Evolutionary conservation across 768 basidiomycete species (phyloP).

Genomic region (Pleurotus citrinopileatus): DNA sequence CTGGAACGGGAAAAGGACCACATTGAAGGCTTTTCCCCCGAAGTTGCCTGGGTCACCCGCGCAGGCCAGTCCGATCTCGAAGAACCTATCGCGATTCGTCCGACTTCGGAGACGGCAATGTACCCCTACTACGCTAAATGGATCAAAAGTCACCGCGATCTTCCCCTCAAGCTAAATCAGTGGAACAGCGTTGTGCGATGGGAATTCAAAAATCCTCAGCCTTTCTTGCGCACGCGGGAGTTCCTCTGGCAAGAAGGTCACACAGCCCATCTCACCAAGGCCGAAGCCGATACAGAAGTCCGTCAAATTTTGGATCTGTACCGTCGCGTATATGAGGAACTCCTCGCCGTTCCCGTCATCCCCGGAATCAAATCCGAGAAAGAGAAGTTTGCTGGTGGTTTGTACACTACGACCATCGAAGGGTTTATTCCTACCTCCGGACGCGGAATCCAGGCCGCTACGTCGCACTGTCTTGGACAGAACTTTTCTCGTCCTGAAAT

Average conservation of each 20-base stretch:
- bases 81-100: conserved; percentile 96
- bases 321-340: conserved; percentile 91
- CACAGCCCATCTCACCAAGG: conserved; percentile 87
- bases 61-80: conserved; percentile 93
- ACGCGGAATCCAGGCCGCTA: conserved; percentile 96
- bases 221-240: conserved; percentile 98
- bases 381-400: conserved; percentile 97
- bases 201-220: conserved; percentile 99
- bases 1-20: conserved; percentile 98
- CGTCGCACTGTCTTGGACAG: conserved; percentile 96
- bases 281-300: conserved; percentile 90
- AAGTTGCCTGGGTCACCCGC: conserved; percentile 99
- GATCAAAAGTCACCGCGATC: conserved; percentile 96
- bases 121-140: conserved; percentile 99
- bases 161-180: conserved; percentile 95
- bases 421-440: conserved; percentile 97
- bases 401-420: conserved; percentile 98
- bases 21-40: conserved; percentile 98
- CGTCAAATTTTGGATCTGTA: conserved; percentile 94
- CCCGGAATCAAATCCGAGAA: conserved; percentile 98
- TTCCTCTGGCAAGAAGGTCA: conserved; percentile 99
- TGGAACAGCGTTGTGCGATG: conserved; percentile 99
- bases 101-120: conserved; percentile 99
- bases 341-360: conserved; percentile 96
- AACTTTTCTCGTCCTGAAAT: conserved; percentile 96